phyloP scores from a whole-genome alignment of 495 filamentous ascomycete species.

The Penicillium cinerascens region DNA sequence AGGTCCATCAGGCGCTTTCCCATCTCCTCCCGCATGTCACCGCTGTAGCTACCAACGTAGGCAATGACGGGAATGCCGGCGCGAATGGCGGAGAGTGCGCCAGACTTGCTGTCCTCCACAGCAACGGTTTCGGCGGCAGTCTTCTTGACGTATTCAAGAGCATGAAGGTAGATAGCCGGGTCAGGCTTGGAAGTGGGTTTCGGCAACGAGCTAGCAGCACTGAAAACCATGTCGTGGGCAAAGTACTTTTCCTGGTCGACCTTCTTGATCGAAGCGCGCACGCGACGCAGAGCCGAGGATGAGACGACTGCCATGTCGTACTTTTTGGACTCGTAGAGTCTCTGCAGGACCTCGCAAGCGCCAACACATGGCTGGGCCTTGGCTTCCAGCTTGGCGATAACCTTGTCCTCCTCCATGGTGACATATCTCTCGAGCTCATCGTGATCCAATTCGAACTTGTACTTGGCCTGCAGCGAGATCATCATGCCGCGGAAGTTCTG shows the following conservation, averaged over 20 bases:
- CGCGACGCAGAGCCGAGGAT: conserved; percentile 73
- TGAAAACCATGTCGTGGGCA: conserved; percentile 69
- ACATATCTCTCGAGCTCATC: conserved; percentile 77
- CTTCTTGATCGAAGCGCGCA: conserved; percentile 77
- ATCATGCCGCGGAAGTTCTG: conserved; percentile 97
- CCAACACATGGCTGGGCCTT: conserved; percentile 75
- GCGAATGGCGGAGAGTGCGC: conserved; percentile 72
- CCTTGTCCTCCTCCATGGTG: conserved; percentile 72
- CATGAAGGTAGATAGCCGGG: conserved; percentile 85
- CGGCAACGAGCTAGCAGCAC: conserved; percentile 72
- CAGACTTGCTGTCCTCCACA: conserved; percentile 87
- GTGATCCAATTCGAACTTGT: conserved; percentile 61
- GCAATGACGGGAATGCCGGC: conserved; percentile 82
- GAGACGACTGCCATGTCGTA: conserved; percentile 83
- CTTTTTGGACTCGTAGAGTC: conserved; percentile 56
- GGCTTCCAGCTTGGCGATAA: conserved; percentile 72
- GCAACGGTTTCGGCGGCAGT: conserved; percentile 74
- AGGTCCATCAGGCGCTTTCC: conserved; percentile 61
- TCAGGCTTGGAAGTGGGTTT: conserved; percentile 88
- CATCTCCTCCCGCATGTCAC: conserved; percentile 72
- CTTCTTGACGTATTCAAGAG: conserved; percentile 71
- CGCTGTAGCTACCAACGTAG: conserved; percentile 80
- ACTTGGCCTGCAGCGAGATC: conserved; percentile 68
- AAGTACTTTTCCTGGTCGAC: conserved; percentile 80
- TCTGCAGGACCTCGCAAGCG: conserved; percentile 63